A percentile compares a stretch with the other conserved stretches of the same genome.
Conservation (phyloP, 108 stramenopile genomes). For the Fistulifera solaris region DNA sequence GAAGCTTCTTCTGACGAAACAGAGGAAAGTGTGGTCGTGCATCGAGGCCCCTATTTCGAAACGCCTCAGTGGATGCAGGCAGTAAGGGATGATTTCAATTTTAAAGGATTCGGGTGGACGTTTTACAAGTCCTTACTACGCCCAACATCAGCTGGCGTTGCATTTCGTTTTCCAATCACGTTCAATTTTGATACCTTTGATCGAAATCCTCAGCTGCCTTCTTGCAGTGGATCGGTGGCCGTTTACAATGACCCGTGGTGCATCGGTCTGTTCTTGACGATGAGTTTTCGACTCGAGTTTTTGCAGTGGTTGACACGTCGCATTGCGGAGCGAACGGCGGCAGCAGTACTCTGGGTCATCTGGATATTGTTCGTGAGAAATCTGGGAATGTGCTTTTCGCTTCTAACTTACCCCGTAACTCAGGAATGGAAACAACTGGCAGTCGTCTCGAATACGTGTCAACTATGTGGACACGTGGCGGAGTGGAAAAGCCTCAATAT, state of each 20-base stretch:
- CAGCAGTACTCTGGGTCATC: slow-evolving; percentile 5
- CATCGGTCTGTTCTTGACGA: slow-evolving; percentile 30
- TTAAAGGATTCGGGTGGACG: slow-evolving; percentile 62
- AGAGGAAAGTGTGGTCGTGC: neutral
- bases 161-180: slow-evolving; percentile 52
- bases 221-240: slow-evolving; percentile 31
- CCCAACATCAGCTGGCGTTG: slow-evolving; percentile 33
- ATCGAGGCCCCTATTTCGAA: neutral
- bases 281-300: slow-evolving; percentile 56
- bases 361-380: slow-evolving; percentile 8
- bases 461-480: slow-evolving; percentile 4
- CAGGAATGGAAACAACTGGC: slow-evolving; percentile 19
- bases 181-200: slow-evolving; percentile 56
- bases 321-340: neutral
- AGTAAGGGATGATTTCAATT: slow-evolving; percentile 50
- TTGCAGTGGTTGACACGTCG: slow-evolving; percentile 29
- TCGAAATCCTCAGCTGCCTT: slow-evolving; percentile 42
- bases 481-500: slow-evolving; percentile 31
- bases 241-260: slow-evolving; percentile 49
- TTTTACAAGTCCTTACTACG: slow-evolving; percentile 60
- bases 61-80: slow-evolving; percentile 5
- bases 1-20: neutral
- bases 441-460: slow-evolving; percentile 3
- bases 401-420: slow-evolving; percentile 10
- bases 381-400: slow-evolving; percentile 11